Percentiles rank a stretch among this genome's conserved stretches.
phyloP scores from a whole-genome alignment of 1,139 yeast genomes.

The Zygosaccharomyces sapae region DNA sequence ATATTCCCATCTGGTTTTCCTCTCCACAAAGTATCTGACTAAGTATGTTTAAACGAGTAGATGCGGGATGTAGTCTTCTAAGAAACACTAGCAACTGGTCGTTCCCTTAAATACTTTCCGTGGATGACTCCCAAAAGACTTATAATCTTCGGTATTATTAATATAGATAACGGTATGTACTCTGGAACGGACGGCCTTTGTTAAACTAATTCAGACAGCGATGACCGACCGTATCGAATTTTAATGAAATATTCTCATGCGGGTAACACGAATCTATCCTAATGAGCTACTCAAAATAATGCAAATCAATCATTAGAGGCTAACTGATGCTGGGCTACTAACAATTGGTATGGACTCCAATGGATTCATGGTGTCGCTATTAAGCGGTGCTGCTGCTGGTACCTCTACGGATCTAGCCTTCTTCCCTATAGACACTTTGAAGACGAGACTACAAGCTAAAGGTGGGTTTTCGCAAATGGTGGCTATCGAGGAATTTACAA shows the following conservation, averaged over 20 bases:
- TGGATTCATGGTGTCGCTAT: slow-evolving; percentile 30
- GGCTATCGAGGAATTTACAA: slow-evolving; percentile 88
- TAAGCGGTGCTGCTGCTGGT: slow-evolving; percentile 94
- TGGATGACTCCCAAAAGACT: not conserved
- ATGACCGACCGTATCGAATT: slow-evolving; percentile 8
- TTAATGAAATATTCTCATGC: not conserved
- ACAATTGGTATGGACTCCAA: slow-evolving; percentile 12
- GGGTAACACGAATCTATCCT: too few species aligned
- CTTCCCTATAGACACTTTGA: slow-evolving; percentile 93
- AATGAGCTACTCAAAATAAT: too few species aligned
- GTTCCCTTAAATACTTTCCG: not conserved
- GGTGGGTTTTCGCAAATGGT: slow-evolving; percentile 93
- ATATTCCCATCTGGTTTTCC: not conserved
- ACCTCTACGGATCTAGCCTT: slow-evolving; percentile 90
- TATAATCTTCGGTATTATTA: slow-evolving; percentile 9
- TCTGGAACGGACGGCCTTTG: too few species aligned
- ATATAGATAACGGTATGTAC: too few species aligned
- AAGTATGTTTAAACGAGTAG: not conserved
- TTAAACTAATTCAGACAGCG: not conserved
- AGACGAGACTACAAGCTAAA: slow-evolving; percentile 89
- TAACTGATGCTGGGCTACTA: too few species aligned
- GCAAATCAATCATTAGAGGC: too few species aligned
- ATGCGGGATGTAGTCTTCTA: not conserved
- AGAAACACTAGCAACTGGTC: not conserved
- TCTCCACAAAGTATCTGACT: slow-evolving; percentile 1